Conservation (phyloP, 192 early-diverging fungal genomes). For the Chytriomyces sp. region DNA sequence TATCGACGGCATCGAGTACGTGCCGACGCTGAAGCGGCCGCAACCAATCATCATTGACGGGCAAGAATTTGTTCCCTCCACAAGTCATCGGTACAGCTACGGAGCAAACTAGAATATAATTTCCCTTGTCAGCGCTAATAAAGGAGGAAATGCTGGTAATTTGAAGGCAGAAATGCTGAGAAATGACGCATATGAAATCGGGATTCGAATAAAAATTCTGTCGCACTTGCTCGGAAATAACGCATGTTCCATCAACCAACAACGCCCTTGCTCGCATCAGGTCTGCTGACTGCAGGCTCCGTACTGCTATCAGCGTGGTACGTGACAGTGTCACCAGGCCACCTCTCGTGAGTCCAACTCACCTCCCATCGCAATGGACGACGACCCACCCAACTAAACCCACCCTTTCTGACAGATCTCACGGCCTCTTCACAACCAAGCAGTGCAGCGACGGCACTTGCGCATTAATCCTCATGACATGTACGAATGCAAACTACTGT, state of each 20-base stretch:
- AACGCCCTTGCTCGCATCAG: neutral
- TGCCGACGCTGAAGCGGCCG: neutral
- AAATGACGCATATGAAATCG: neutral
- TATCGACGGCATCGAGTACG: neutral
- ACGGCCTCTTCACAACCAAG: neutral
- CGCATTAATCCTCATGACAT: neutral
- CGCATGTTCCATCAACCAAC: no score
- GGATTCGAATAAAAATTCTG: no score
- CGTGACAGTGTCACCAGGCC: neutral
- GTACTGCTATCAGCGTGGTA: neutral
- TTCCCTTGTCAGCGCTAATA: neutral
- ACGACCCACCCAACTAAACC: neutral
- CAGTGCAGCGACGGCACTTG: neutral
- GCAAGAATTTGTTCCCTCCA: neutral
- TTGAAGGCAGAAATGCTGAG: slow-evolving; percentile 4
- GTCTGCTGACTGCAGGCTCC: neutral
- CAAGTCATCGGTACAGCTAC: neutral
- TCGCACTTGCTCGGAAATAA: no score
- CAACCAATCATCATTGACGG: neutral
- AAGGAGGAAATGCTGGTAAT: neutral
- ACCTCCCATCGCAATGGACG: neutral
- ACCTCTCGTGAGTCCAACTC: neutral
- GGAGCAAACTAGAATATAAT: neutral
- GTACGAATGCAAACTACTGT: neutral
- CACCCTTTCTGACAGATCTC: neutral